Conservation (phyloP, 1,284 basidiomycete species). For the Rhodotorula sp. region DNA sequence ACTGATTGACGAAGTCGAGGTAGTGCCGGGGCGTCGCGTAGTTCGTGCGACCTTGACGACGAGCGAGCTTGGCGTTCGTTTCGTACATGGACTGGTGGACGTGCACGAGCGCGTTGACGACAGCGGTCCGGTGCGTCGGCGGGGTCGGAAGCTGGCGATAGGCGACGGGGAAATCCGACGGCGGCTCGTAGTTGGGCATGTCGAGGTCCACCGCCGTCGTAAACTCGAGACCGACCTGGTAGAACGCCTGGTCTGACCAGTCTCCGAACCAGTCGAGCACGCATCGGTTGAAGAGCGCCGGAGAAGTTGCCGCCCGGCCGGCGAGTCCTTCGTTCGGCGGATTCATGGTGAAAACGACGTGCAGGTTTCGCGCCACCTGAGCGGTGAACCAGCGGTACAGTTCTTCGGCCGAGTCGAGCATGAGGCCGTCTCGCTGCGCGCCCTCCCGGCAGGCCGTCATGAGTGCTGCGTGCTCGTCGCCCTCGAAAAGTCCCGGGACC, state of each 20-base stretch:
- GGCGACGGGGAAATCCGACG: slow-evolving; percentile 78
- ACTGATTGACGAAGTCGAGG: slow-evolving; percentile 97
- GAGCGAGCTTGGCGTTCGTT: slow-evolving; percentile 83
- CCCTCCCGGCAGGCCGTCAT: slow-evolving; percentile 99
- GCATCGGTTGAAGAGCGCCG: slow-evolving; percentile 96
- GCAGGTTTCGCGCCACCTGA: slow-evolving; percentile 92
- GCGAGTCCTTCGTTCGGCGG: slow-evolving; percentile 72
- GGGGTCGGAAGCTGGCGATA: slow-evolving; percentile 79
- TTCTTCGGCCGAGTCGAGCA: slow-evolving; percentile 97
- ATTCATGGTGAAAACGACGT: slow-evolving; percentile 99
- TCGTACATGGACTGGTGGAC: slow-evolving; percentile 88
- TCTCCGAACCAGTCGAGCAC: slow-evolving; percentile 98
- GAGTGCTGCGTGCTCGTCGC: slow-evolving; percentile 91
- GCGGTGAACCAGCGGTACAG: slow-evolving; percentile 96
- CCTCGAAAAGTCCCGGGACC: slow-evolving; percentile 97
- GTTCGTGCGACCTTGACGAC: slow-evolving; percentile 88
- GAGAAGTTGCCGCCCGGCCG: slow-evolving; percentile 92
- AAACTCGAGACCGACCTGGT: slow-evolving; percentile 94
- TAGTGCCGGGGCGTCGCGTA: slow-evolving; percentile 98
- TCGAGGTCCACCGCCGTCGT: slow-evolving; percentile 89
- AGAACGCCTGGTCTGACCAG: slow-evolving; percentile 96
- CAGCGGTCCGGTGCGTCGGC: slow-evolving; percentile 78
- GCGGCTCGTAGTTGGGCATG: slow-evolving; percentile 71
- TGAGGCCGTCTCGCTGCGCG: slow-evolving; percentile 92
- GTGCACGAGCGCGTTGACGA: slow-evolving; percentile 90